Percentiles rank a stretch among this genome's conserved stretches.
Conservation (phyloP, 495 filamentous ascomycete genomes). For the Podospora comata region DNA sequence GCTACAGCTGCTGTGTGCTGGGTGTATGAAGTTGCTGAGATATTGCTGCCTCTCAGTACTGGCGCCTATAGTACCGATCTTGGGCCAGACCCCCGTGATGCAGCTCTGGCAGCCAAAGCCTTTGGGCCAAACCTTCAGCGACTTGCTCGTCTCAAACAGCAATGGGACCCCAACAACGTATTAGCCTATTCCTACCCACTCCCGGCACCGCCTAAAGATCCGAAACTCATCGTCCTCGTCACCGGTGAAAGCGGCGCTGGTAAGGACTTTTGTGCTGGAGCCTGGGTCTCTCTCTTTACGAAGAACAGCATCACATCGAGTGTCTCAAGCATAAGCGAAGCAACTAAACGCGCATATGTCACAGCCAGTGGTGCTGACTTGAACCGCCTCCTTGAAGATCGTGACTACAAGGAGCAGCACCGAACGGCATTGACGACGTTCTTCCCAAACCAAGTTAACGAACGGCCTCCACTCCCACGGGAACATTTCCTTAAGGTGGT, state of each 20-base stretch:
- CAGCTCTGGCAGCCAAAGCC: slow-evolving; percentile 48
- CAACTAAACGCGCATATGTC: slow-evolving; percentile 58
- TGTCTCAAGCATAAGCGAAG: slow-evolving; percentile 58
- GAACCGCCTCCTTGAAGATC: slow-evolving; percentile 48
- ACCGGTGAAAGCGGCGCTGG: slow-evolving; percentile 58
- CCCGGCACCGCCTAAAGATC: slow-evolving; percentile 37
- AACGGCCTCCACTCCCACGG: slow-evolving; percentile 49
- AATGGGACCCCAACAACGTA: slow-evolving; percentile 51
- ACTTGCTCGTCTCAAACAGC: slow-evolving; percentile 53
- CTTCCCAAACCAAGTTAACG: slow-evolving; percentile 48
- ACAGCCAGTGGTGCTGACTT: slow-evolving; percentile 50
- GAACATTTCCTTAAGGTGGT: slow-evolving; percentile 56
- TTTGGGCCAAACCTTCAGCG: slow-evolving; percentile 55
- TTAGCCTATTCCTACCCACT: slow-evolving; percentile 57
- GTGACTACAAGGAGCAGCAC: slow-evolving; percentile 62
- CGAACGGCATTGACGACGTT: slow-evolving; percentile 53
- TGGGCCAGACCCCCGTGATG: slow-evolving; percentile 60
- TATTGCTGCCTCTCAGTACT: slow-evolving; percentile 49
- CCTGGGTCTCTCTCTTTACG: slow-evolving; percentile 50
- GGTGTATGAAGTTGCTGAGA: slow-evolving; percentile 53
- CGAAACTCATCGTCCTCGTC: slow-evolving; percentile 57
- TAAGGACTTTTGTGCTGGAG: slow-evolving; percentile 58
- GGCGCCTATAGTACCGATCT: slow-evolving; percentile 62
- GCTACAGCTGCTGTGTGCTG: slow-evolving; percentile 47
- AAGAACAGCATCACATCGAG: slow-evolving; percentile 41